Percentiles rank a stretch among this genome's conserved stretches.
Evolutionary conservation across 306 rosid genomes (phyloP).

Genomic region (Gynostemma pentaphyllum): DNA sequence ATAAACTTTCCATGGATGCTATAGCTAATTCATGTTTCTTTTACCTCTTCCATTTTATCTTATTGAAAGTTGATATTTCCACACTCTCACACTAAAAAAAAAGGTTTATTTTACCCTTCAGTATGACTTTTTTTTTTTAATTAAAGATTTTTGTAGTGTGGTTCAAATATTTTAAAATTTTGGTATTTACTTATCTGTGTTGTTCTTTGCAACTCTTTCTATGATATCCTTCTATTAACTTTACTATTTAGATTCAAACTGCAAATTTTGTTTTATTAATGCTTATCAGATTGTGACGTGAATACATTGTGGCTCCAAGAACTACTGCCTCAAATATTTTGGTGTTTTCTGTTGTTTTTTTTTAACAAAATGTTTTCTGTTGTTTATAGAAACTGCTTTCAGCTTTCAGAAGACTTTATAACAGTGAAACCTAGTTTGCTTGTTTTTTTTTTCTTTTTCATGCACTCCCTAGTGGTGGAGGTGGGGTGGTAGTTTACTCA

Average conservation of each 20-base stretch:
- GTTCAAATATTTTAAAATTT: not conserved
- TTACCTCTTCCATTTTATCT: not conserved
- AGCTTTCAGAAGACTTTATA: not conserved
- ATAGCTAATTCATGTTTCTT: not conserved
- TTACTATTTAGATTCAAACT: not conserved
- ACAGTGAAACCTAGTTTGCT: not conserved
- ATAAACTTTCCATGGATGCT: not conserved
- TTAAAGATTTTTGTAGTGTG: not conserved
- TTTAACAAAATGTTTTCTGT: not conserved
- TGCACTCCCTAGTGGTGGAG: too few relatives aligned
- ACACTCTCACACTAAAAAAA: too few relatives aligned
- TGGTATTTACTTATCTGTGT: not conserved
- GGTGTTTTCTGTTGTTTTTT: conserved; percentile 1
- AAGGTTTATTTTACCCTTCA: not conserved
- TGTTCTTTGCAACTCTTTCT: not conserved
- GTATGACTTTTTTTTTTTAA: not conserved
- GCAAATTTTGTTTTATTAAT: not conserved
- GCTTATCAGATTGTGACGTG: not conserved
- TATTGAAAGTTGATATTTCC: too few relatives aligned
- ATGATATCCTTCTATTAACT: not conserved
- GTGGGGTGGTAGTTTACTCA: too few relatives aligned
- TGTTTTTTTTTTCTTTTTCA: too few relatives aligned
- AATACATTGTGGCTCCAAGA: not conserved
- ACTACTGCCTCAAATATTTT: not conserved
- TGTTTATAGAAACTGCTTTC: not conserved